Conservation (phyloP, 1,139 yeast species). For the Ogataea hybrid region DNA sequence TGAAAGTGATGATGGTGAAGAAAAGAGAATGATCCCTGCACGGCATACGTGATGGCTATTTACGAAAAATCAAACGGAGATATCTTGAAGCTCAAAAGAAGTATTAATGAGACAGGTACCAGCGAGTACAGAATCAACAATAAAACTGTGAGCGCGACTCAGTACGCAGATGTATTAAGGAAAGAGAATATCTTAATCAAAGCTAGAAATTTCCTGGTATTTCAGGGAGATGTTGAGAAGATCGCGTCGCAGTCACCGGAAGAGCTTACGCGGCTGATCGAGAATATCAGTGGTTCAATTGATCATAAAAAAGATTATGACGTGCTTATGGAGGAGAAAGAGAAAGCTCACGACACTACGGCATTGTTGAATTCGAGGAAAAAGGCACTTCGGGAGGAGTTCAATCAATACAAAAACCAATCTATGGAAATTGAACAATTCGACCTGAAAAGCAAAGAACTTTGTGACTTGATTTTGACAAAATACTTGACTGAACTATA, state of each 20-base stretch:
- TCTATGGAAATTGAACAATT: slow-evolving; percentile 69
- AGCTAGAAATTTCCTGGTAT: slow-evolving; percentile 89
- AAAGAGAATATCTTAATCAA: slow-evolving; percentile 83
- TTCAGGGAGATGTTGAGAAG: slow-evolving; percentile 96
- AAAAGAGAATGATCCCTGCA: slow-evolving; percentile 44
- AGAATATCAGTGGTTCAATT: slow-evolving; percentile 78
- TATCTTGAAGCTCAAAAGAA: slow-evolving; percentile 49
- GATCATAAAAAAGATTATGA: slow-evolving; percentile 71
- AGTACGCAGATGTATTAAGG: slow-evolving; percentile 66
- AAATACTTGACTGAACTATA: slow-evolving; percentile 65
- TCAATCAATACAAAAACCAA: slow-evolving; percentile 78
- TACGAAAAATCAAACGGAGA: slow-evolving; percentile 66
- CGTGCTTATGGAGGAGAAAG: slow-evolving; percentile 60
- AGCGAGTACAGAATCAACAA: slow-evolving; percentile 73
- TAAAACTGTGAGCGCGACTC: slow-evolving; percentile 56
- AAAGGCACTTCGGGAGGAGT: slow-evolving; percentile 71
- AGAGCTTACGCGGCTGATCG: slow-evolving; percentile 73
- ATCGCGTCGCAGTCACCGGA: slow-evolving; percentile 85
- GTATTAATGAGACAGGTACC: slow-evolving; percentile 53
- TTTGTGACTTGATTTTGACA: slow-evolving; percentile 44
- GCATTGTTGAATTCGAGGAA: slow-evolving; percentile 67
- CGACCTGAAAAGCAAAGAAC: slow-evolving; percentile 54
- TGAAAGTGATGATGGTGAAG: slow-evolving; percentile 20
- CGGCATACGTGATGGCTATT: slow-evolving; percentile 79
- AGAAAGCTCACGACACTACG: slow-evolving; percentile 63